Percentiles rank a stretch among this genome's conserved stretches.
These are phyloP conservation scores for Rhizopogon sp. DNA, from an alignment of 768 basidiomycete genomes.

Conservation along the genomic window DNA sequence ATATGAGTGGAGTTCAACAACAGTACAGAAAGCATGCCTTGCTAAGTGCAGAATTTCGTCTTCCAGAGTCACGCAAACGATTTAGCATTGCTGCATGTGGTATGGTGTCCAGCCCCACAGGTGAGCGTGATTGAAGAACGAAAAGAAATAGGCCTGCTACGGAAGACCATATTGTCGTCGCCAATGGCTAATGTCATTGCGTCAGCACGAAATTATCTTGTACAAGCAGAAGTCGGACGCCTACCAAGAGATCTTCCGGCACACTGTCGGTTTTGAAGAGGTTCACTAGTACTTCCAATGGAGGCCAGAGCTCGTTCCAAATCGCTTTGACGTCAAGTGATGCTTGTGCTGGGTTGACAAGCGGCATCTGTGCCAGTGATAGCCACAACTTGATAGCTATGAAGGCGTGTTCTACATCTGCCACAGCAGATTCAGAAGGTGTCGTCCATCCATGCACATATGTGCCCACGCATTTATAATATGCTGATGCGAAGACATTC, in stretches of 20 bases:
- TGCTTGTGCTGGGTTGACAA: neutral
- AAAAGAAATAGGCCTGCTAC: slow-evolving; percentile 64
- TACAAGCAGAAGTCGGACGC: neutral
- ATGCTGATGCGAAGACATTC: slow-evolving; percentile 40
- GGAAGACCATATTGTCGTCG: slow-evolving; percentile 52
- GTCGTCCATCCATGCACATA: slow-evolving; percentile 33
- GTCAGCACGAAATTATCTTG: neutral
- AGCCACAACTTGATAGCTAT: slow-evolving; percentile 71
- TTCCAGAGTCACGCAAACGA: slow-evolving; percentile 40
- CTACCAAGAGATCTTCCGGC: slow-evolving; percentile 29
- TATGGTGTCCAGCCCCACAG: slow-evolving; percentile 50
- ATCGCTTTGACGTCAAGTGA: slow-evolving; percentile 31
- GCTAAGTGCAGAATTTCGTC: slow-evolving; percentile 41
- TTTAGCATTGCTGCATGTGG: slow-evolving; percentile 45
- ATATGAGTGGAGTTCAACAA: neutral
- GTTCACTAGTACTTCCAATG: slow-evolving; percentile 51
- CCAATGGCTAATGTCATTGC: slow-evolving; percentile 39
- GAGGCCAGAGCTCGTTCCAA: slow-evolving; percentile 78
- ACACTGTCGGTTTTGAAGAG: slow-evolving; percentile 45
- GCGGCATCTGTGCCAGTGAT: slow-evolving; percentile 40
- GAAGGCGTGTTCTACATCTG: slow-evolving; percentile 66
- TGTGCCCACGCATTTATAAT: slow-evolving; percentile 40
- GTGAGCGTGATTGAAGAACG: slow-evolving; percentile 48
- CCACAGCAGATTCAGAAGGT: slow-evolving; percentile 39
- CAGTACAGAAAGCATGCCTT: slow-evolving; percentile 38